A percentile compares a stretch with the other conserved stretches of the same genome.
Evolutionary conservation across 1,139 yeast genomes (phyloP).

Genomic region (Meyerozyma sp.): DNA sequence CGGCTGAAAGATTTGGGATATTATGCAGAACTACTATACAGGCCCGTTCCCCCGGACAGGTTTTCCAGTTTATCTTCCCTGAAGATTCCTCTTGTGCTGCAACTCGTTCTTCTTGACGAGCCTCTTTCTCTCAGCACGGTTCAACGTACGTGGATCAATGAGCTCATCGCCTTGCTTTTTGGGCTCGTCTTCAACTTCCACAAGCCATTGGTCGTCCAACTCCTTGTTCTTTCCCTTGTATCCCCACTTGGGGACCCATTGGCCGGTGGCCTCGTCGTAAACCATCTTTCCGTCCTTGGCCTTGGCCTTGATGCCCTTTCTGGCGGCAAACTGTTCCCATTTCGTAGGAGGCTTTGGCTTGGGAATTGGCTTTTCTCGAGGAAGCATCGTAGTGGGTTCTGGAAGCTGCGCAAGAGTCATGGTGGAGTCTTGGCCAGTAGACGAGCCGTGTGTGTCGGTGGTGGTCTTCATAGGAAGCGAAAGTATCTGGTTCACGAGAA

Average conservation of each 20-base stretch:
- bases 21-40: slow-evolving; percentile 1
- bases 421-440: slow-evolving; percentile 63
- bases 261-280: slow-evolving; percentile 81
- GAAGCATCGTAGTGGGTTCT: slow-evolving; percentile 74
- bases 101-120: slow-evolving; percentile 80
- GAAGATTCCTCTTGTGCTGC: slow-evolving; percentile 79
- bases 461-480: slow-evolving; percentile 86
- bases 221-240: slow-evolving; percentile 89
- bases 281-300: slow-evolving; percentile 88
- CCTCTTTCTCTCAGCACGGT: slow-evolving; percentile 78
- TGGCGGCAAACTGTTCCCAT: slow-evolving; percentile 96
- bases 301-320: slow-evolving; percentile 90
- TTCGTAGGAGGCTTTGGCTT: slow-evolving; percentile 87
- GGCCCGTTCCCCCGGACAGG: background rate
- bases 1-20: background rate
- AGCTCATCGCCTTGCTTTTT: slow-evolving; percentile 65
- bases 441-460: slow-evolving; percentile 60
- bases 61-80: background rate
- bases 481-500: slow-evolving; percentile 81
- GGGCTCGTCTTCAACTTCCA: slow-evolving; percentile 79
- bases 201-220: slow-evolving; percentile 89
- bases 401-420: slow-evolving; percentile 85
- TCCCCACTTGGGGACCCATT: slow-evolving; percentile 99
- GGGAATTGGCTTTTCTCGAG: slow-evolving; percentile 94
- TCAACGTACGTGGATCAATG: slow-evolving; percentile 79